phyloP scores from a whole-genome alignment of 2,329 filamentous ascomycete species.

The Epichloe glyceriae region DNA sequence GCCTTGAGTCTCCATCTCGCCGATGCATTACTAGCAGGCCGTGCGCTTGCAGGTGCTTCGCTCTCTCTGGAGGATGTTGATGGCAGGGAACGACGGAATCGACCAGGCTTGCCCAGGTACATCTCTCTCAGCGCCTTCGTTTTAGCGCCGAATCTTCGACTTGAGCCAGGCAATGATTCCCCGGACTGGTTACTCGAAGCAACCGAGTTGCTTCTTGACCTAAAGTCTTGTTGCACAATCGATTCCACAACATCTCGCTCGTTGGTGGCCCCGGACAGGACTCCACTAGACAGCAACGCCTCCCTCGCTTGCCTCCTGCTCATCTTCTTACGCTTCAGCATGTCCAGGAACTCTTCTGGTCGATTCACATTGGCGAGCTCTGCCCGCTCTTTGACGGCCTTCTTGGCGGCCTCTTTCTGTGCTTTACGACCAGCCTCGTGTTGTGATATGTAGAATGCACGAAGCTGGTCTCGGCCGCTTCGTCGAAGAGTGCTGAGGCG shows the following conservation, averaged over 20 bases:
- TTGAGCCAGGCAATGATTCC: conserved; percentile 8
- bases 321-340: conserved; percentile 19
- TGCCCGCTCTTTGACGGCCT: conserved; percentile 13
- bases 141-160: conserved; percentile 17
- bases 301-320: conserved; percentile 21
- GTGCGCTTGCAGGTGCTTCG: conserved; percentile 13
- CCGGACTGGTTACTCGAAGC: conserved; percentile 9
- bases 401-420: conserved; percentile 21
- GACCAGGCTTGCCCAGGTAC: conserved; percentile 16
- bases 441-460: conserved; percentile 30
- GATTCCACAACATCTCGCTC: conserved; percentile 22
- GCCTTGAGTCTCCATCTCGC: conserved; percentile 34
- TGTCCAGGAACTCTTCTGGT: conserved; percentile 21
- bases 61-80: conserved; percentile 17
- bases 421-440: conserved; percentile 19
- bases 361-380: conserved; percentile 18
- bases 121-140: conserved; percentile 24
- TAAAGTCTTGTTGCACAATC: conserved; percentile 21
- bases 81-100: conserved; percentile 28
- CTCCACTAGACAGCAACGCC: conserved; percentile 28
- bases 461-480: conserved; percentile 37
- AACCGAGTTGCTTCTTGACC: conserved; percentile 10
- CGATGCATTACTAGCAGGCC: conserved; percentile 24
- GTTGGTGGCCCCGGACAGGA: conserved; percentile 27
- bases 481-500: conserved; percentile 37